Evolutionary conservation across 129 eudicot species (phyloP).

Genomic region (Oenanthe sinensis): DNA sequence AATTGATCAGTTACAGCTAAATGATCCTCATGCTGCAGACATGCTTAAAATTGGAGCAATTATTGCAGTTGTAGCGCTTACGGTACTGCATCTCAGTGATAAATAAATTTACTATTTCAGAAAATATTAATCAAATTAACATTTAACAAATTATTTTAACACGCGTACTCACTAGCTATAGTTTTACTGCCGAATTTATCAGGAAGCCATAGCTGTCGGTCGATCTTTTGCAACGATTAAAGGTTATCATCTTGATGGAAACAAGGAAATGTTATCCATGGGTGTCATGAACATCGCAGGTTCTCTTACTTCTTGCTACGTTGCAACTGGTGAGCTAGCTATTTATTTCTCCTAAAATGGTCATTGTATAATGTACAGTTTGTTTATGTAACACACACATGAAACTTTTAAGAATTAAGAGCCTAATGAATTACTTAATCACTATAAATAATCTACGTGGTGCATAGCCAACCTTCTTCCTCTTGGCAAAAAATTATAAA

Average conservation of each 20-base stretch:
- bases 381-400: too few relatives aligned
- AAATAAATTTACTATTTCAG: neutral
- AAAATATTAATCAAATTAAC: neutral
- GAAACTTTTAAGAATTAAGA: neutral
- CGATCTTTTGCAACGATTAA: constrained; percentile 68
- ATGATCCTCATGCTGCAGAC: constrained; percentile 44
- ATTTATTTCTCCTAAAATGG: neutral
- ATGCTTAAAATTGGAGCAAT: constrained; percentile 40
- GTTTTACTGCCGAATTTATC: neutral
- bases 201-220: constrained; percentile 89
- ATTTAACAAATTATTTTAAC: too few relatives aligned
- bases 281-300: constrained; percentile 76
- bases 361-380: neutral
- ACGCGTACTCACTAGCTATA: neutral
- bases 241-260: constrained; percentile 76
- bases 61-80: constrained; percentile 44
- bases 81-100: constrained; percentile 14
- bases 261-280: constrained; percentile 87
- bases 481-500: too few relatives aligned
- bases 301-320: constrained; percentile 79
- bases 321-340: constrained; percentile 54
- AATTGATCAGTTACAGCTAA: constrained; percentile 34
- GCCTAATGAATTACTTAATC: neutral
- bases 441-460: too few relatives aligned
- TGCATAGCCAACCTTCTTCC: too few relatives aligned